A percentile compares a stretch with the other conserved stretches of the same genome.
phyloP scores from a whole-genome alignment of 495 filamentous ascomycete genomes.

The Aspergillus hancockii region DNA sequence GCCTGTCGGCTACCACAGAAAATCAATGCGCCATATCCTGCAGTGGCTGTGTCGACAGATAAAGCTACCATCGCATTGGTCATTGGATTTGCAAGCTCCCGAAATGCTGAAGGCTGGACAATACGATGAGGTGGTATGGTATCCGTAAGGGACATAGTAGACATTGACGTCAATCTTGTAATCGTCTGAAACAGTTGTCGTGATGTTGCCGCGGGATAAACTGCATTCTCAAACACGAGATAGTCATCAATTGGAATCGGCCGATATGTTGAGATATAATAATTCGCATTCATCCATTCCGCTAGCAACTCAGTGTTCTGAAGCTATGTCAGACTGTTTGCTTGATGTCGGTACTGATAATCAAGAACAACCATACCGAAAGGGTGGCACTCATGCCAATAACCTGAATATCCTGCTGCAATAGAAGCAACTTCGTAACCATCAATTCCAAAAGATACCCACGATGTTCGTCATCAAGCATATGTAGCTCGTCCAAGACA shows the following conservation, averaged over 20 bases:
- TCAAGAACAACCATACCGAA: conserved; percentile 49
- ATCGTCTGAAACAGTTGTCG: conserved; percentile 63
- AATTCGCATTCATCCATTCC: conserved; percentile 70
- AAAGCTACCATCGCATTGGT: conserved; percentile 72
- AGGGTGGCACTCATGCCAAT: conserved; percentile 84
- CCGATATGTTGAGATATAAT: conserved; percentile 71
- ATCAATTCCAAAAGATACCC: conserved; percentile 82
- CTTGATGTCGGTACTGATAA: not conserved
- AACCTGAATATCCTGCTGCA: conserved; percentile 71
- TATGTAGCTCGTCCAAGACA: conserved; percentile 79
- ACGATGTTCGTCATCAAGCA: conserved; percentile 78
- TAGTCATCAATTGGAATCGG: conserved; percentile 77
- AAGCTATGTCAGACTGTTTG: conserved; percentile 16
- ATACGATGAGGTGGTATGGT: conserved; percentile 46
- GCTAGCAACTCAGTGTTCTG: conserved; percentile 71
- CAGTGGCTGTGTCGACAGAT: conserved; percentile 62
- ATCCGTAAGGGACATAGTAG: conserved; percentile 30
- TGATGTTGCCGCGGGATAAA: conserved; percentile 66
- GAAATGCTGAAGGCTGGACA: conserved; percentile 56
- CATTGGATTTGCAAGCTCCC: conserved; percentile 62
- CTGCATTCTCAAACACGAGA: conserved; percentile 70
- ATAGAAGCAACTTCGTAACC: conserved; percentile 71
- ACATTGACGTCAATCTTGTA: conserved; percentile 48
- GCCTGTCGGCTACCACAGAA: conserved; percentile 73
- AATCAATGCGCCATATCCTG: conserved; percentile 71